Conservation (phyloP, 768 basidiomycete species). For the Rhodotorula babjevae region DNA sequence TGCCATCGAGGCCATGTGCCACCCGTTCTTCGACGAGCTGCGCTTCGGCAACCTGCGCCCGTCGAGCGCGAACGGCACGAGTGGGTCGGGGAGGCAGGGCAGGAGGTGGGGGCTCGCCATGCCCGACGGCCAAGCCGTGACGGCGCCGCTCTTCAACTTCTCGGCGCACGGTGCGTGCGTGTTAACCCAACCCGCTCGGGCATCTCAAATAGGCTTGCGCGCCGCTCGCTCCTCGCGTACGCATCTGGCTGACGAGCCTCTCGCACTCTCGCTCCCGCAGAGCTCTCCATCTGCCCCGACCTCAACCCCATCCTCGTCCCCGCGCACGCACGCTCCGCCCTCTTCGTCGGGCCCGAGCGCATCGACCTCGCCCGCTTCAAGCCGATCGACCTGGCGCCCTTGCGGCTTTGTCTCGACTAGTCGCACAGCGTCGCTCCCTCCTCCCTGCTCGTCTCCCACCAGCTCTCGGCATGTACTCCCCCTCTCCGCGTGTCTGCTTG, state of each 20-base stretch:
- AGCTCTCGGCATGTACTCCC: no score
- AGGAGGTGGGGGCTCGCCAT: conserved; percentile 48
- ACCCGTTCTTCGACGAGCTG: conserved; percentile 91
- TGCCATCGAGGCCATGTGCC: conserved; percentile 70
- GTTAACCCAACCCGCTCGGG: background rate
- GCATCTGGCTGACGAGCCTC: background rate
- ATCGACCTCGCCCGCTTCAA: conserved; percentile 83
- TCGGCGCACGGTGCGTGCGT: conserved; percentile 81
- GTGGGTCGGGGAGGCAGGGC: background rate
- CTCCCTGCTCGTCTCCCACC: no score
- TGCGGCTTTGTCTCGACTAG: conserved; percentile 13
- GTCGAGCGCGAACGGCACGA: background rate
- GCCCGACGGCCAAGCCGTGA: conserved; percentile 93
- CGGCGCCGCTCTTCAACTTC: conserved; percentile 76
- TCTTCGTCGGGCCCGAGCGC: conserved; percentile 61
- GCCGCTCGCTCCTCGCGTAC: background rate
- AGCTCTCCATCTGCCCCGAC: conserved; percentile 92
- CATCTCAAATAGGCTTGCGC: no score
- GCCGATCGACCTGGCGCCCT: conserved; percentile 54
- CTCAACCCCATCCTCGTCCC: conserved; percentile 85
- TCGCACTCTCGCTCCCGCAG: conserved; percentile 50
- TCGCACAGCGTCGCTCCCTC: no score
- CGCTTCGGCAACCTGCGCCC: conserved; percentile 62
- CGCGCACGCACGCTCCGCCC: conserved; percentile 74
- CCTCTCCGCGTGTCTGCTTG: no score